Conservation (phyloP, 306 rosid species). For the Astragalus glycyphyllos region DNA sequence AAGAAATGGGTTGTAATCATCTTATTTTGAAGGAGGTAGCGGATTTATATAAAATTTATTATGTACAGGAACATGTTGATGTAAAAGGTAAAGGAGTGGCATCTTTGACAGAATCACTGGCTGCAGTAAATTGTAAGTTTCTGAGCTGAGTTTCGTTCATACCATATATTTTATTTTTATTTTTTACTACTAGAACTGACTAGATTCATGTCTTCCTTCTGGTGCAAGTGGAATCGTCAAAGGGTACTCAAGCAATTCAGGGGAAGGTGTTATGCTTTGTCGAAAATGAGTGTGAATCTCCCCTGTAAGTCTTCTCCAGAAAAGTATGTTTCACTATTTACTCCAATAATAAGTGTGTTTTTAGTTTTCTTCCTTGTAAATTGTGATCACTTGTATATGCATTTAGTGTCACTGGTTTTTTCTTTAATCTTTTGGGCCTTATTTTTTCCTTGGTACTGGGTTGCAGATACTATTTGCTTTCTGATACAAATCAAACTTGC, state of each 20-base stretch:
- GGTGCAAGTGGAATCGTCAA: slow-evolving; percentile 63
- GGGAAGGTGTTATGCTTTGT: slow-evolving; percentile 86
- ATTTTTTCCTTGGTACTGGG: slow-evolving; percentile 16
- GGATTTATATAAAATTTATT: slow-evolving; percentile 41
- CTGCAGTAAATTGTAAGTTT: slow-evolving; percentile 65
- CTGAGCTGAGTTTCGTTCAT: slow-evolving; percentile 29
- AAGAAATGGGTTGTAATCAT: slow-evolving; percentile 18
- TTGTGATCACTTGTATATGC: too few species aligned
- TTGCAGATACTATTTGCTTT: slow-evolving; percentile 84
- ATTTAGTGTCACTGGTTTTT: too few species aligned
- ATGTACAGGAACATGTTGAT: slow-evolving; percentile 57
- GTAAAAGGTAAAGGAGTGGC: slow-evolving; percentile 69
- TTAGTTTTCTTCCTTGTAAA: too few species aligned
- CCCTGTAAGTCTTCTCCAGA: slow-evolving; percentile 68
- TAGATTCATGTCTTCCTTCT: slow-evolving; percentile 39
- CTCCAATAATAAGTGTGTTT: too few species aligned
- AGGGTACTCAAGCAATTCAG: slow-evolving; percentile 70
- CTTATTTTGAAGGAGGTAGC: slow-evolving; percentile 28
- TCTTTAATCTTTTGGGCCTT: neutral
- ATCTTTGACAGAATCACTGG: slow-evolving; percentile 64
- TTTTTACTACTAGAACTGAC: slow-evolving; percentile 38
- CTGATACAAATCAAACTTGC: slow-evolving; percentile 76
- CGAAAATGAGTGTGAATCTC: slow-evolving; percentile 69
- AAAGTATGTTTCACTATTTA: slow-evolving; percentile 25
- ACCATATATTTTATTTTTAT: slow-evolving; percentile 8